A percentile compares a stretch with the other conserved stretches of the same genome.
phyloP scores from a whole-genome alignment of 352 stramenopile genomes.

The Phytophthora pisi region DNA sequence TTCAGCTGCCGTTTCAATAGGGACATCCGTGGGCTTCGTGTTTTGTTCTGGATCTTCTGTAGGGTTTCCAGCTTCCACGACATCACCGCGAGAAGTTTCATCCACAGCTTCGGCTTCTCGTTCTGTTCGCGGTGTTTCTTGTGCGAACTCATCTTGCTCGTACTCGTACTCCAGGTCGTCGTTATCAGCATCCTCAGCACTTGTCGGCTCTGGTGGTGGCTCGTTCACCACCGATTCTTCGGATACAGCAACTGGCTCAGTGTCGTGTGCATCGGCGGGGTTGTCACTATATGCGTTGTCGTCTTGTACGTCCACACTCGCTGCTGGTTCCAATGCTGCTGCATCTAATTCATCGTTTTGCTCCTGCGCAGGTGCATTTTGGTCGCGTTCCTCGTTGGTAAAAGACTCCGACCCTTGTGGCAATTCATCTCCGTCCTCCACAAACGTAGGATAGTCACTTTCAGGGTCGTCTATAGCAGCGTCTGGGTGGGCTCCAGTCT shows the following conservation, averaged over 20 bases:
- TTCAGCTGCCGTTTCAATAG: neutral
- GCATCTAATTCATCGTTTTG: neutral
- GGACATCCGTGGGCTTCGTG: neutral
- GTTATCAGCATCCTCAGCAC: neutral
- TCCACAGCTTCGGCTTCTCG: neutral
- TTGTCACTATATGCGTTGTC: neutral
- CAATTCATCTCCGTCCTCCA: constrained; percentile 12
- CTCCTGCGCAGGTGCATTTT: neutral
- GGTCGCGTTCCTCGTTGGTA: neutral
- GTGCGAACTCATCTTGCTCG: constrained; percentile 27
- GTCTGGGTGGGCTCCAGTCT: constrained; percentile 1
- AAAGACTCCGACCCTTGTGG: neutral
- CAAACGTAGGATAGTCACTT: constrained; percentile 13
- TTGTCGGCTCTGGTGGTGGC: neutral
- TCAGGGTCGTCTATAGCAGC: constrained; percentile 7
- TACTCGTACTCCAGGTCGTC: constrained; percentile 11
- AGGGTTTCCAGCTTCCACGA: neutral
- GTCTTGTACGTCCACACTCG: neutral
- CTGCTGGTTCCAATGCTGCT: neutral
- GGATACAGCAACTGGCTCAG: neutral
- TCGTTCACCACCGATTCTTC: constrained; percentile 1
- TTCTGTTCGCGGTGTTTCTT: constrained; percentile 11
- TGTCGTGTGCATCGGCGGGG: neutral
- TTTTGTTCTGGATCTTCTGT: constrained; percentile 1
- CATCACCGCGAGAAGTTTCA: neutral